phyloP scores from a whole-genome alignment of 75 land plant species.

The Pseudotsuga menziesii region DNA sequence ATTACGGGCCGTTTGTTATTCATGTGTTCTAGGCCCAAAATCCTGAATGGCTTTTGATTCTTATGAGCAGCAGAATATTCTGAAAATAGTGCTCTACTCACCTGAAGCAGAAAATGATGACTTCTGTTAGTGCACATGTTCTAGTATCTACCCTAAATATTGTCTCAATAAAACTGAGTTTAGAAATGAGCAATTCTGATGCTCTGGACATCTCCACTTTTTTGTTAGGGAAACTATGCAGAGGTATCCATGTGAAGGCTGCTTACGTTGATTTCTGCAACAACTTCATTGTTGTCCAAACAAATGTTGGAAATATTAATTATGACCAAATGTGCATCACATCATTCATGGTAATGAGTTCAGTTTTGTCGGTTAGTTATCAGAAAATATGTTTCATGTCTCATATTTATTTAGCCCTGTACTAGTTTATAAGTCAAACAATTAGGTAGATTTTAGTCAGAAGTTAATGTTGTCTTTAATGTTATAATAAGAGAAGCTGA shows the following conservation, averaged over 20 bases:
- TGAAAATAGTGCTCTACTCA: conserved; percentile 79
- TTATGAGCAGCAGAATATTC: conserved; percentile 51
- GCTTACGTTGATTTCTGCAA: too few species aligned
- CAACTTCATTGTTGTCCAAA: too few species aligned
- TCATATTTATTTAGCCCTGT: too few species aligned
- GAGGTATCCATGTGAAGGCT: not conserved
- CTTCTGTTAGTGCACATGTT: not conserved
- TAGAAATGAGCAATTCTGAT: not conserved
- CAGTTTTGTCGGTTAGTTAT: too few species aligned
- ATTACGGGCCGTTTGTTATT: conserved; percentile 62
- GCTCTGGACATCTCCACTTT: not conserved
- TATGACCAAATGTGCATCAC: too few species aligned
- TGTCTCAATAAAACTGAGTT: not conserved
- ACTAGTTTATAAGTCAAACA: too few species aligned
- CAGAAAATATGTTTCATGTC: too few species aligned
- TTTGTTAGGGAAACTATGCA: not conserved
- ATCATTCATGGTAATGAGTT: too few species aligned
- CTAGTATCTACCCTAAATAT: not conserved
- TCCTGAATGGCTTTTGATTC: conserved; percentile 59
- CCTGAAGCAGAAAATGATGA: conserved; percentile 23
- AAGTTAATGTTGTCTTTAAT: too few species aligned
- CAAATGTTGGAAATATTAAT: too few species aligned
- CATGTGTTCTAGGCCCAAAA: conserved; percentile 81
- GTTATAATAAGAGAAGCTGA: too few species aligned
- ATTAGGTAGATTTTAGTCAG: too few species aligned